These are phyloP conservation scores for Amanita brunnescens DNA, from an alignment of 768 basidiomycete species.

Conservation along the genomic window DNA sequence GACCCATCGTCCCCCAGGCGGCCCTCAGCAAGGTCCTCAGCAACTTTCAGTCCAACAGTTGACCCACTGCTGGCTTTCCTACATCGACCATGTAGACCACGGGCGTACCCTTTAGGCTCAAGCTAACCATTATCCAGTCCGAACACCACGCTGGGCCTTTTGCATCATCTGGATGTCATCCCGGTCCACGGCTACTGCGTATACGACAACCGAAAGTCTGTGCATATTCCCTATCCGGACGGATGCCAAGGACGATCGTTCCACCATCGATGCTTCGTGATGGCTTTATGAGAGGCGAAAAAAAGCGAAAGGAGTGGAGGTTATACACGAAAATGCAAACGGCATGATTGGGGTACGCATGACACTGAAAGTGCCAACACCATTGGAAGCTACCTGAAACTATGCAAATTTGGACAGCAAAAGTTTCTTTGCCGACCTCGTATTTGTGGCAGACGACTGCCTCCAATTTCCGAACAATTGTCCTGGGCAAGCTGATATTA, in stretches of 20 bases:
- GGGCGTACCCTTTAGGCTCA: too few species aligned
- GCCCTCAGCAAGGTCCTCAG: too few species aligned
- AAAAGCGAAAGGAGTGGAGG: slow-evolving; percentile 55
- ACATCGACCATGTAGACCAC: too few species aligned
- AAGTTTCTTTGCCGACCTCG: slow-evolving; percentile 66
- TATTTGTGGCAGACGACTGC: slow-evolving; percentile 90
- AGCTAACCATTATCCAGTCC: too few species aligned
- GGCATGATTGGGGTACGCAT: slow-evolving; percentile 63
- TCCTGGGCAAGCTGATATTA: slow-evolving; percentile 53
- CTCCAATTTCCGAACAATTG: slow-evolving; percentile 78
- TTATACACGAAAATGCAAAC: slow-evolving; percentile 56
- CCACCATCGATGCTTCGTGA: slow-evolving; percentile 90
- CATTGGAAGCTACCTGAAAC: neutral
- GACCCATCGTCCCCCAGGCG: too few species aligned
- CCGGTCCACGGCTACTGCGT: slow-evolving; percentile 84
- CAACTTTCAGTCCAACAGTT: too few species aligned
- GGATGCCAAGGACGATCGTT: slow-evolving; percentile 73
- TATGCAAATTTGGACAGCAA: slow-evolving; percentile 20
- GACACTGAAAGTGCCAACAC: slow-evolving; percentile 28
- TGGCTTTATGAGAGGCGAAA: slow-evolving; percentile 56
- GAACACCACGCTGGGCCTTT: too few species aligned
- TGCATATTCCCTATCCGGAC: slow-evolving; percentile 85
- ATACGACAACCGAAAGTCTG: slow-evolving; percentile 51
- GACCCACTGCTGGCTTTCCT: too few species aligned
- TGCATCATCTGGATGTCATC: slow-evolving; percentile 86